A percentile compares a stretch with the other conserved stretches of the same genome.
Evolutionary conservation across 1,284 basidiomycete genomes (phyloP).

Genomic region (Cryptococcus neoformans): DNA sequence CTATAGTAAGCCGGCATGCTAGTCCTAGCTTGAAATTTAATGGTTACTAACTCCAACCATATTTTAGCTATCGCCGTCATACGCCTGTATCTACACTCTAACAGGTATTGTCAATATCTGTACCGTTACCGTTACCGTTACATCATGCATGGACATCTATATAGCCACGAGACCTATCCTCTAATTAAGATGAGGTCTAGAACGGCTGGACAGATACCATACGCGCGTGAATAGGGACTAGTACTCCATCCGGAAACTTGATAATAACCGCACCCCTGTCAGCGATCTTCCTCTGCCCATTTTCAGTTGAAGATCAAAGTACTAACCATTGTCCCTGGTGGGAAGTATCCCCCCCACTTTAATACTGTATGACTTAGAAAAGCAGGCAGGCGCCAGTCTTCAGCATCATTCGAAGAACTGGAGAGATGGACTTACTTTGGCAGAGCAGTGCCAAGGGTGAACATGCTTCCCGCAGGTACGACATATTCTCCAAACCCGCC

Average conservation of each 20-base stretch:
- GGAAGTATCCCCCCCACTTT: conserved; percentile 34
- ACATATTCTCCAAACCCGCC: conserved; percentile 20
- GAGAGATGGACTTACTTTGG: conserved; percentile 16
- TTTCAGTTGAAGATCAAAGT: too few species aligned
- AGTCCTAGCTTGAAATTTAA: too few species aligned
- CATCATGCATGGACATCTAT: too few species aligned
- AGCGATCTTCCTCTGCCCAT: too few species aligned
- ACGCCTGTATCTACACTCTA: too few species aligned
- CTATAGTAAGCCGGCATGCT: too few species aligned
- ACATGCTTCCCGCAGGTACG: conserved; percentile 37
- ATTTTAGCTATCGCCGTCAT: too few species aligned
- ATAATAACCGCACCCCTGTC: too few species aligned
- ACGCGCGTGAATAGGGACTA: conserved; percentile 35
- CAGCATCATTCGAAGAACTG: not conserved
- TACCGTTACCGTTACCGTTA: too few species aligned
- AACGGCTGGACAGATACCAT: conserved; percentile 40
- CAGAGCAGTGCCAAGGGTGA: conserved; percentile 32
- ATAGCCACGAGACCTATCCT: not conserved
- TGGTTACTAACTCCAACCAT: too few species aligned
- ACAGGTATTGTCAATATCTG: too few species aligned
- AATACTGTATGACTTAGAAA: conserved; percentile 20
- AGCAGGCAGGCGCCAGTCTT: not conserved
- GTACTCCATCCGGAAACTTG: conserved; percentile 36
- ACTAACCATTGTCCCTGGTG: conserved; percentile 35
- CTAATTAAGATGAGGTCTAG: conserved; percentile 8